Evolutionary conservation across 768 basidiomycete species (phyloP).

Genomic region (Tephrocybe rancida): DNA sequence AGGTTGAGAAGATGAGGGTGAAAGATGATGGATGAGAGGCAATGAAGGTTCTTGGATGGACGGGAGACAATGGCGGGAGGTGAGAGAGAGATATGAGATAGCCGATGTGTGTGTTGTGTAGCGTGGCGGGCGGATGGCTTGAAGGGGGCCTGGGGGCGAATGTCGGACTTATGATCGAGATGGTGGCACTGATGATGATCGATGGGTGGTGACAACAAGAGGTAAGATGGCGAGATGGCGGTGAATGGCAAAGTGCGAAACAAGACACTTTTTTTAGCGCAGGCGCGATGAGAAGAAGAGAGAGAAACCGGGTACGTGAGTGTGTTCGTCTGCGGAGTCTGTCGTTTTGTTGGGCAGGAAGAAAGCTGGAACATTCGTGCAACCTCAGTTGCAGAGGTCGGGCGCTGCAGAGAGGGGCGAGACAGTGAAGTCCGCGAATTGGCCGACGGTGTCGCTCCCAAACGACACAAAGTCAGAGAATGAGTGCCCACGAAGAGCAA

Average conservation of each 20-base stretch:
- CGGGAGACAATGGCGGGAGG: constrained; percentile 21
- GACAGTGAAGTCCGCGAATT: constrained; percentile 26
- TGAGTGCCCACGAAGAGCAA: constrained; percentile 14
- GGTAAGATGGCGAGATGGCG: not conserved
- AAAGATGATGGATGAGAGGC: constrained; percentile 5
- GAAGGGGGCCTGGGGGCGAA: not conserved
- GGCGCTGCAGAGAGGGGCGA: constrained; percentile 44
- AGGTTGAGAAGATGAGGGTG: constrained; percentile 20
- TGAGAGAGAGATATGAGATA: constrained; percentile 20
- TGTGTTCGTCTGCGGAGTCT: not conserved
- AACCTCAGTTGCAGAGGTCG: constrained; percentile 48
- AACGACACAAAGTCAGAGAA: constrained; percentile 17
- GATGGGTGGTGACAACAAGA: not conserved
- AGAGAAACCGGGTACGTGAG: not conserved
- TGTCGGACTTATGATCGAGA: not conserved
- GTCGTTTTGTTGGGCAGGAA: constrained; percentile 7
- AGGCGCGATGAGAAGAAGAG: constrained; percentile 6
- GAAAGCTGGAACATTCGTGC: not conserved
- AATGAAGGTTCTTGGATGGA: constrained; percentile 22
- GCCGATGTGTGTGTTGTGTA: constrained; percentile 17
- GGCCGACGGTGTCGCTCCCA: constrained; percentile 17
- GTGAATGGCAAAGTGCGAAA: not conserved
- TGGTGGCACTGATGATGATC: not conserved
- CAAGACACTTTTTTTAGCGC: constrained; percentile 4
- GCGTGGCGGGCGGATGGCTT: constrained; percentile 16